Percentiles rank a stretch among this genome's conserved stretches.
These are phyloP conservation scores for Termitomyces sp. DNA, from an alignment of 768 basidiomycete genomes.

Conservation along the genomic window DNA sequence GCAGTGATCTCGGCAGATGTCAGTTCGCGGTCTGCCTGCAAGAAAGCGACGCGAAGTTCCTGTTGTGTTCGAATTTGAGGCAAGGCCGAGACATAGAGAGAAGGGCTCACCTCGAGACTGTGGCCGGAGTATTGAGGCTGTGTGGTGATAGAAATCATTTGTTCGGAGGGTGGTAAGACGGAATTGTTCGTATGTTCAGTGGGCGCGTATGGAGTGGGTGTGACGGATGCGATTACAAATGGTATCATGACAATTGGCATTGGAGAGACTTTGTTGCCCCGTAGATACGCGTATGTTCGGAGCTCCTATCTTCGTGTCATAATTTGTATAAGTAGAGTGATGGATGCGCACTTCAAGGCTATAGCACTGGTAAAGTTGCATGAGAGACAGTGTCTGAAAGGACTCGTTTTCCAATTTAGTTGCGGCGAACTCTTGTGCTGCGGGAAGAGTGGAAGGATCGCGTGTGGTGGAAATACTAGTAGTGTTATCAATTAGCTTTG, in stretches of 20 bases:
- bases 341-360: slow-evolving; percentile 35
- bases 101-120: slow-evolving; percentile 39
- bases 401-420: slow-evolving; percentile 18
- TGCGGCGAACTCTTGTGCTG: slow-evolving; percentile 16
- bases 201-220: not conserved
- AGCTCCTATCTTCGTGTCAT: slow-evolving; percentile 40
- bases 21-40: slow-evolving; percentile 37
- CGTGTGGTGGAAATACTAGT: slow-evolving; percentile 16
- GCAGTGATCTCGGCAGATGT: slow-evolving; percentile 32
- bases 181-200: not conserved
- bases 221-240: slow-evolving; percentile 10
- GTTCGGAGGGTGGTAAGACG: slow-evolving; percentile 21
- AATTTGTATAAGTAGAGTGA: not conserved
- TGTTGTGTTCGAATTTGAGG: slow-evolving; percentile 12
- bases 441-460: slow-evolving; percentile 16
- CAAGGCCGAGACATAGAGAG: not conserved
- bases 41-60: slow-evolving; percentile 48
- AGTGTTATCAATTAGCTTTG: not conserved
- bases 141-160: slow-evolving; percentile 29
- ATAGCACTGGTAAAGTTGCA: slow-evolving; percentile 28
- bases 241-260: slow-evolving; percentile 21
- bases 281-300: slow-evolving; percentile 32
- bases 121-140: slow-evolving; percentile 34
- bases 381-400: slow-evolving; percentile 33
- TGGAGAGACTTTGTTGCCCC: slow-evolving; percentile 29